Percentiles rank a stretch among this genome's conserved stretches.
Evolutionary conservation across 768 basidiomycete species (phyloP).

Genomic region (Cubamyces lactineus): DNA sequence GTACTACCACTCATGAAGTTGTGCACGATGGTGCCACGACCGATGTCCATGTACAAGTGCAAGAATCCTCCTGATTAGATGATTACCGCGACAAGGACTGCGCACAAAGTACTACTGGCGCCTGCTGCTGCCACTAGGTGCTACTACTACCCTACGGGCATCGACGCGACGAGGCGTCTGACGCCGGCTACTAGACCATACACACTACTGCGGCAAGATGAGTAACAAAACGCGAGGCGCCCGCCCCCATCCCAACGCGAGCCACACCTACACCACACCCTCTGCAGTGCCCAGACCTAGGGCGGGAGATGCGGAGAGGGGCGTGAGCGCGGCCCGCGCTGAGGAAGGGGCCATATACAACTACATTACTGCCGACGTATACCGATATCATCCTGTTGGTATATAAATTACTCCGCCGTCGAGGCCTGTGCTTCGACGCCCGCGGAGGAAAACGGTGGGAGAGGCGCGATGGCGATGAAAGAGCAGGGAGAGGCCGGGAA

Average conservation of each 20-base stretch:
- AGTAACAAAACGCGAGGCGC: too few relatives aligned
- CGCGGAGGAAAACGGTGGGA: not conserved
- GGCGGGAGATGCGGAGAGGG: not conserved
- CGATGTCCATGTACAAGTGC: not conserved
- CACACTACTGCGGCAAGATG: too few relatives aligned
- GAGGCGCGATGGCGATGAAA: not conserved
- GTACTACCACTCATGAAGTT: too few relatives aligned
- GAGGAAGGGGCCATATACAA: not conserved
- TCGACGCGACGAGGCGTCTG: too few relatives aligned
- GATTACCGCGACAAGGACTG: not conserved
- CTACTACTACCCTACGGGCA: not conserved
- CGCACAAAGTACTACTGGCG: not conserved
- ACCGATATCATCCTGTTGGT: slow-evolving; percentile 9
- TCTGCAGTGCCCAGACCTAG: too few relatives aligned
- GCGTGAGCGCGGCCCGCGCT: not conserved
- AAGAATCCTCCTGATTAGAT: slow-evolving; percentile 1
- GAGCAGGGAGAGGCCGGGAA: not conserved
- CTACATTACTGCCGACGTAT: slow-evolving; percentile 3
- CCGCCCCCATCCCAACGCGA: too few relatives aligned
- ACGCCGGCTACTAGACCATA: too few relatives aligned
- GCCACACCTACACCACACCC: too few relatives aligned
- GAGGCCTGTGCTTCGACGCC: not conserved
- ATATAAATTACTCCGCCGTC: slow-evolving; percentile 6
- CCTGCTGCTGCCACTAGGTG: not conserved
- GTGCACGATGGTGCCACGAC: too few relatives aligned